These are phyloP conservation scores for Yamadazyma songkhlaensis DNA, from an alignment of 1,139 yeast species.

Conservation along the genomic window DNA sequence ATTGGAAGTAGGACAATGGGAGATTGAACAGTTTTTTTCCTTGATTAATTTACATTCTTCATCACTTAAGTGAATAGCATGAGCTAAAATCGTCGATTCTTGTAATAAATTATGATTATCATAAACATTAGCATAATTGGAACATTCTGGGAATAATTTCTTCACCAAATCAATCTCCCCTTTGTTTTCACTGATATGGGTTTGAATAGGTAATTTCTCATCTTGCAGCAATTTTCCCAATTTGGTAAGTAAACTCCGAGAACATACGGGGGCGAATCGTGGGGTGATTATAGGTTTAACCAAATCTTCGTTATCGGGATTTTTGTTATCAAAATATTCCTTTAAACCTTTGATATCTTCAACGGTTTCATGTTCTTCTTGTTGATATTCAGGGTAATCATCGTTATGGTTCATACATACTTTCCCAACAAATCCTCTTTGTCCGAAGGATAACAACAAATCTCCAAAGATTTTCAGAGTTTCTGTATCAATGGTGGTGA, in stretches of 20 bases:
- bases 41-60: conserved; percentile 61
- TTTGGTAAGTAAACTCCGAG: conserved; percentile 56
- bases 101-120: conserved; percentile 59
- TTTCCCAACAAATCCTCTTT: conserved; percentile 87
- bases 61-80: conserved; percentile 73
- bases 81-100: conserved; percentile 77
- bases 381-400: conserved; percentile 68
- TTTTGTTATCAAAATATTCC: conserved; percentile 49
- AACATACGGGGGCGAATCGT: conserved; percentile 89
- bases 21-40: conserved; percentile 60
- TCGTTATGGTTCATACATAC: conserved; percentile 79
- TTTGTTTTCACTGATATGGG: conserved; percentile 82
- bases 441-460: conserved; percentile 63
- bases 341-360: conserved; percentile 57
- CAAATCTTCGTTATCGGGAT: conserved; percentile 49
- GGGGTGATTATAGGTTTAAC: conserved; percentile 84
- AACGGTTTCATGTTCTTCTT: conserved; percentile 50
- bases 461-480: conserved; percentile 79
- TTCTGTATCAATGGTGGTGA: conserved; percentile 78
- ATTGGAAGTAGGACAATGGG: conserved; percentile 94
- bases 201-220: conserved; percentile 68
- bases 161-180: conserved; percentile 76
- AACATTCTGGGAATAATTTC: conserved; percentile 67
- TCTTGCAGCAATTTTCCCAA: conserved; percentile 58
- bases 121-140: conserved; percentile 75